Evolutionary conservation across 495 filamentous ascomycete species (phyloP), one percentile per base, ranked within the genome.

Genomic region (Cercophora newfieldiana): DNA sequence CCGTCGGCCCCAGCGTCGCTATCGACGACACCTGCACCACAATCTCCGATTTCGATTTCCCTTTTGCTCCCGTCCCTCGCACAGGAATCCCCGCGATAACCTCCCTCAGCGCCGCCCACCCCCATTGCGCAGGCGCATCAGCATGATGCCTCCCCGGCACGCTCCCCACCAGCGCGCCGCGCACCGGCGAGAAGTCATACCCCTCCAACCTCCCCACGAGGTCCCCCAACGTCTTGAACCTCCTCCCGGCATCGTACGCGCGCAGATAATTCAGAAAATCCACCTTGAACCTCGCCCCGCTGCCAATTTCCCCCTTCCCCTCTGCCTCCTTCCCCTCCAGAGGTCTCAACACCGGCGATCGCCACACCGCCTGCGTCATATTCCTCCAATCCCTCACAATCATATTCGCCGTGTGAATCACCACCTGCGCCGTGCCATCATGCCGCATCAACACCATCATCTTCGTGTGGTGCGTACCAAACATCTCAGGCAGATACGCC

Each of bases 361-460:
- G 81, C 93, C 93, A 97, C 22, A 89, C 86, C 1, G 88, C 93
- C 71, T 97, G 92, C 0, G 87, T 88, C 91, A 97, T 91, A 69
- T 94, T 93, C 7, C 78, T 81, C 93, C 94, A 97, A 78, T 97
- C 94, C 54, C 86, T 82, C 24, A 81, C 73, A 50, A 97, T 93
- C 87, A 97, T 91, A 68, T 97, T 97, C 12, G 92, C 92, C 0
- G 94, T 97, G 66, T 95, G 91, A 47, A 97, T 94, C 19, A 96
- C 76, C 18, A 97, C 78, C 81, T 96, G 90, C 3, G 90, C 91
- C 0, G 82, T 81, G 65, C 89, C 86, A 74, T 96, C 92, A 73
- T 90, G 87, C 8, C 91, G 83, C 56, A 97, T 78, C 7, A 96
- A 78, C 33, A 96, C 81, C 75, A 97, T 87, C 89, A 96, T 94